Evolutionary conservation across 2,329 filamentous ascomycete genomes (phyloP).

Genomic region (Harringtonia lauricola): DNA sequence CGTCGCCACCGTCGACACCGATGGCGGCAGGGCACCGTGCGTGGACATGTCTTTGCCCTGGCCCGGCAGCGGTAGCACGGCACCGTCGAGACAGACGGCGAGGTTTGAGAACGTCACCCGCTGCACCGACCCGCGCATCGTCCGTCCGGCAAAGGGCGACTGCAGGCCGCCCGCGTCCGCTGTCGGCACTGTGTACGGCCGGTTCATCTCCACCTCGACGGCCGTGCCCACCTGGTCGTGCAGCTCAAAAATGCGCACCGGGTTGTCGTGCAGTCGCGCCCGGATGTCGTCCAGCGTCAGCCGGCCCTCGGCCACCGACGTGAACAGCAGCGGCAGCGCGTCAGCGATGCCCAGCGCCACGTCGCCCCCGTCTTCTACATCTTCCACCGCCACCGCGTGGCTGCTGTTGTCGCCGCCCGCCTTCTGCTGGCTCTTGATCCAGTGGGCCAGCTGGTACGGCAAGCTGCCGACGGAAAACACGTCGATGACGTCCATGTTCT

Average conservation of each 20-base stretch:
- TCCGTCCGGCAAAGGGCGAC: slow-evolving; percentile 63
- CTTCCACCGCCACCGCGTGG: background rate
- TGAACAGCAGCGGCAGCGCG: slow-evolving; percentile 62
- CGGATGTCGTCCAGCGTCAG: slow-evolving; percentile 66
- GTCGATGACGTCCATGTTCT: slow-evolving; percentile 61
- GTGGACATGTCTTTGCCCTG: slow-evolving; percentile 68
- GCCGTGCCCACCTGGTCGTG: slow-evolving; percentile 66
- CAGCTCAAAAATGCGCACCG: slow-evolving; percentile 70
- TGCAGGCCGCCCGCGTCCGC: slow-evolving; percentile 28
- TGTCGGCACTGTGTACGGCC: slow-evolving; percentile 49
- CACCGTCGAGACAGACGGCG: slow-evolving; percentile 65
- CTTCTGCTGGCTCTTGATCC: slow-evolving; percentile 24
- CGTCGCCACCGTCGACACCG: slow-evolving; percentile 34
- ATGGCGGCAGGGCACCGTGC: slow-evolving; percentile 39
- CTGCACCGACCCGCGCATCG: slow-evolving; percentile 59
- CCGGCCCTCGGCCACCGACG: slow-evolving; percentile 62
- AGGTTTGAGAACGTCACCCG: slow-evolving; percentile 65
- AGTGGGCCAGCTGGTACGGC: slow-evolving; percentile 61
- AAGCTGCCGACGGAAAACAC: slow-evolving; percentile 71
- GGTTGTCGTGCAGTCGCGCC: slow-evolving; percentile 62
- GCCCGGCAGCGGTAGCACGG: slow-evolving; percentile 41
- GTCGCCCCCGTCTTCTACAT: slow-evolving; percentile 30
- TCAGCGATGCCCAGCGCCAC: slow-evolving; percentile 60
- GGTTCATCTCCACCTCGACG: slow-evolving; percentile 66
- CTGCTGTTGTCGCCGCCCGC: background rate